Percentiles rank a stretch among this genome's conserved stretches.
phyloP scores from a whole-genome alignment of 805 yeast species.

The Wickerhamiella brachini region DNA sequence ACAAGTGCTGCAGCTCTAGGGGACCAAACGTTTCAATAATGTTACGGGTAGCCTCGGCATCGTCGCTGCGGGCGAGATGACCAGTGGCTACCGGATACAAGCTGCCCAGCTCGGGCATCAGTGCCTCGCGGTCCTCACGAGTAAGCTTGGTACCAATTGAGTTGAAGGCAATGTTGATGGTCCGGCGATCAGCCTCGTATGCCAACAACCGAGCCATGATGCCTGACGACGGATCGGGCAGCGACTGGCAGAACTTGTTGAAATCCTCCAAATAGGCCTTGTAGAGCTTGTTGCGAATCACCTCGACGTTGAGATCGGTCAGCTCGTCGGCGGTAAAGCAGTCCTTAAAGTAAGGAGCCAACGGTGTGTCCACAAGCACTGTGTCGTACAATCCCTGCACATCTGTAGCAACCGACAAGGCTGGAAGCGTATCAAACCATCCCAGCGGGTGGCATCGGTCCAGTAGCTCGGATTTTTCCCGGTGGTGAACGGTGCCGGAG shows the following conservation, averaged over 20 bases:
- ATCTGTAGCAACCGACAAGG: conserved; percentile 87
- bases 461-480: conserved; percentile 79
- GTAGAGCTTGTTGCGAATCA: conserved; percentile 80
- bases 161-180: conserved; percentile 82
- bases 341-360: conserved; percentile 90
- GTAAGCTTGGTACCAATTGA: conserved; percentile 73
- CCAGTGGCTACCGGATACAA: conserved; percentile 58
- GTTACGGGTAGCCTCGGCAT: conserved; percentile 63
- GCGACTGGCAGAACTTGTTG: conserved; percentile 45
- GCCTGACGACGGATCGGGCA: conserved; percentile 66
- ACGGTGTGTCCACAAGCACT: conserved; percentile 89
- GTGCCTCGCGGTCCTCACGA: conserved; percentile 50
- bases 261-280: conserved; percentile 90
- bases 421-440: conserved; percentile 96
- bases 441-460: conserved; percentile 93
- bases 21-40: conserved; percentile 20
- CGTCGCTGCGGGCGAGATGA: conserved; percentile 64
- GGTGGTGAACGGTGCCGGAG: conserved; percentile 91
- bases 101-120: conserved; percentile 74
- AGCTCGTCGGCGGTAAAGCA: conserved; percentile 72
- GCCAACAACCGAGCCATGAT: conserved; percentile 64
- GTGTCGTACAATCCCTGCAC: conserved; percentile 84
- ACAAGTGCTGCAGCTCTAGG: conserved; percentile 26
- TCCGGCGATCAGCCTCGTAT: conserved; percentile 92
- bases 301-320: conserved; percentile 91